Conservation (phyloP, 2,329 filamentous ascomycete genomes). For the Aspergillus phoenicis region DNA sequence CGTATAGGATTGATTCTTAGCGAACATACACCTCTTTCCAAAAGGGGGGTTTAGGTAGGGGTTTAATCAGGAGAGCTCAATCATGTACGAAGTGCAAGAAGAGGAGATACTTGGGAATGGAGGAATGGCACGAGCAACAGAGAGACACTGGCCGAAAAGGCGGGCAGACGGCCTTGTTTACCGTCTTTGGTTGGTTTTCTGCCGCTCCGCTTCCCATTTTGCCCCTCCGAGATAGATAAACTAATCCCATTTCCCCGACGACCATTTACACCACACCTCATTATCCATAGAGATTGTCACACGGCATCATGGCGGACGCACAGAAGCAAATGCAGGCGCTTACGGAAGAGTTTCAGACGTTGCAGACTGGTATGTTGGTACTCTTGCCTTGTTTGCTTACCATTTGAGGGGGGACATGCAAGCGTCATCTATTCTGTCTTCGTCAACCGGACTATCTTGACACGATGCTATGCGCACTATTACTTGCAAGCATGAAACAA, state of each 20-base stretch:
- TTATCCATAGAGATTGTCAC: too few species aligned
- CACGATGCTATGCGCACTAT: not conserved
- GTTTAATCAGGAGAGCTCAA: too few species aligned
- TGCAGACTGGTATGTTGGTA: constrained; percentile 72
- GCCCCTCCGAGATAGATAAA: constrained; percentile 25
- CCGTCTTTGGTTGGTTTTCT: constrained; percentile 21
- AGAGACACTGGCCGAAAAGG: constrained; percentile 17
- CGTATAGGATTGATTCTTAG: too few species aligned
- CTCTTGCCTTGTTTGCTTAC: not conserved
- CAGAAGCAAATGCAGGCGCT: constrained; percentile 79
- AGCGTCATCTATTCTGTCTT: not conserved
- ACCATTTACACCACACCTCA: constrained; percentile 16
- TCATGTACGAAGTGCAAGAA: too few species aligned
- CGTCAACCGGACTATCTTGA: not conserved
- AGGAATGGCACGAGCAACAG: constrained; percentile 7
- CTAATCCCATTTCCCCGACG: constrained; percentile 24
- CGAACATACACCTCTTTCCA: too few species aligned
- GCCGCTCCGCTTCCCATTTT: constrained; percentile 25
- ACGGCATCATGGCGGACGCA: constrained; percentile 63
- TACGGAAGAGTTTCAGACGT: constrained; percentile 82
- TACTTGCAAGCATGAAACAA: not conserved
- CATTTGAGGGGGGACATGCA: not conserved
- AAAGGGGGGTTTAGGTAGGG: too few species aligned
- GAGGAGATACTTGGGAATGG: not conserved
- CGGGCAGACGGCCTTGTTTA: constrained; percentile 22